Base-by-base conservation (phyloP, 768 basidiomycete species). In the Austroboletus eburneus region DNA sequence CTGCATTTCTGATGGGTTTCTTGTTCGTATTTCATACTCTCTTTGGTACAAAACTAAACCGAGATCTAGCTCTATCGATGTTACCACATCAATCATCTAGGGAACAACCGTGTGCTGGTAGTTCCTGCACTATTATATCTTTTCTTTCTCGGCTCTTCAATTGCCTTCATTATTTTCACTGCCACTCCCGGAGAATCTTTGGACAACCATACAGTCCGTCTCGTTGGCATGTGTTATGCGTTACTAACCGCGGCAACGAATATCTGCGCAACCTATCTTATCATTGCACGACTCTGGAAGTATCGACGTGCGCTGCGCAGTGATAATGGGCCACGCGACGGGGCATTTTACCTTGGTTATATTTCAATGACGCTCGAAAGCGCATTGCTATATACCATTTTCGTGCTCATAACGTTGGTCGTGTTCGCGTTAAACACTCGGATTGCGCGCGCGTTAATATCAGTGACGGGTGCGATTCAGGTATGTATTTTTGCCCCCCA, bases 331-430 rank as follows among this genome's bases (percentile, higher is more conserved):
- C 29, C 43, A 0, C 42, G 29, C 1, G 53, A 52, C 5, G 60
- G 51, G 2, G n/a, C 39, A n/a, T 59, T 60, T 17, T 59, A 62
- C 27, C 39, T 60, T 24, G 27, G 45, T 3, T 60, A 56, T 16
- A 56, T 62, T 51, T 45, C 57, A 1, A 59, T 60, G 60, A 56
- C 57, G 17, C 54, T 60, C 39, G 59, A 60, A 42, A 59, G 59
- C 45, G 60, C 59, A 0, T 0, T 45, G 40, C 24, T 60, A 22
- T 60, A 60, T 18, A 52, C 59, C 0, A 21, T 22, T 16, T 53
- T 51, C 5, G 49, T 17, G 13, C 20, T 59, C n/a, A 10, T 53
- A 2, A 45, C 49, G 1, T 10, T 62, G 32, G 27, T 49, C 2
- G 48, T 49, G 12, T 60, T 62, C 14, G n/a, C 27, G 36, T 9